Base-by-base conservation (phyloP, 345 rosid genomes). In the Arabidopsis arenosa region DNA sequence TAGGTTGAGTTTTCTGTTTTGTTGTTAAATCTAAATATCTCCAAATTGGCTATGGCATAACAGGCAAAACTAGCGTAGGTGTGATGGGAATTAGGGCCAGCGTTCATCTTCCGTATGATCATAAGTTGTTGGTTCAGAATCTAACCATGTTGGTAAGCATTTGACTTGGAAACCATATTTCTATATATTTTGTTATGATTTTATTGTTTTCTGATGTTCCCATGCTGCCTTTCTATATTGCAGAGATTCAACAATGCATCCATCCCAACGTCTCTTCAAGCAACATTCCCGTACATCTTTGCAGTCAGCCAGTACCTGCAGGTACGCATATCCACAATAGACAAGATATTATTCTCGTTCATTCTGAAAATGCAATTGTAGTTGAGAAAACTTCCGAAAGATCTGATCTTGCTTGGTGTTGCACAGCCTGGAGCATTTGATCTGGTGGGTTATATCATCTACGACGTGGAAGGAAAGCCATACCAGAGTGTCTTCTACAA, bases 201-300 rank as follows among this genome's bases (percentile, higher is more conserved):
- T 53, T 51, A 54, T 41, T 55, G 66, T 43, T 69, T 37, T 32
- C 26, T 54, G 58, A 26, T 70, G 71, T 9, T 72, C 40, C 32
- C 11, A 2, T 39, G 30, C 15, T 71, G 49, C 11, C 40, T 41
- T 59, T 44, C 14, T 33, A 28, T 33, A 26, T 80, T 82, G 74
- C 80, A 96, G 99, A 89, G 85, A 77, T 88, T 93, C 82, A 88
- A 86, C 86, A 96, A 93, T 75, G 95, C 98, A 12, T 69, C 97
- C 64, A 85, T 93, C 76, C 90, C 89, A 53, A 59, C 87, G 18
- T 90, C 96, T 35, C 66, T 86, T 52, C 97, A 89, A 76, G 96
- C 99, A 43, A 84, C 98, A 67, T 96, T 89, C 80, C 87, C 98
- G 4, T 96, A 89, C 72, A 76, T 87, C 59, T 89, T 96, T 82